Evolutionary conservation across 2,329 filamentous ascomycete genomes (phyloP).

Genomic region (Fusarium kyushuense): DNA sequence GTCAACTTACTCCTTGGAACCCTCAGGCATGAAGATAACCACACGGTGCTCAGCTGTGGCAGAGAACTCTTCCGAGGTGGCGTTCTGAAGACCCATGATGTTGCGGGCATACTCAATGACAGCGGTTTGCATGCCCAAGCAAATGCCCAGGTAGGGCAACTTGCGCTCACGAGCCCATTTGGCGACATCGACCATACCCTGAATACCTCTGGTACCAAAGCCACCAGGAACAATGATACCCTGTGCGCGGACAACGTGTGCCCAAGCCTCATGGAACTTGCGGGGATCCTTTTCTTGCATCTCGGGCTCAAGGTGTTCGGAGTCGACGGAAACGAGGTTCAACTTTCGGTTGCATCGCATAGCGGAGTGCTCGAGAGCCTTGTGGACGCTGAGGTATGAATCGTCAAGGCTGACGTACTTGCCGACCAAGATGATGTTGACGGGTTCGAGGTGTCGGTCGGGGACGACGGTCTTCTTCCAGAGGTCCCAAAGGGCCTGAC

Average conservation of each 20-base stretch:
- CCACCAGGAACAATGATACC: slow-evolving; percentile 73
- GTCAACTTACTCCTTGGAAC: slow-evolving; percentile 54
- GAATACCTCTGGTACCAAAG: slow-evolving; percentile 80
- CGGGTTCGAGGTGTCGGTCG: slow-evolving; percentile 73
- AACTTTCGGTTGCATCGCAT: slow-evolving; percentile 88
- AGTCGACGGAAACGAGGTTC: slow-evolving; percentile 85
- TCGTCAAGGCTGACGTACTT: slow-evolving; percentile 91
- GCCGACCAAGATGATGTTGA: slow-evolving; percentile 88
- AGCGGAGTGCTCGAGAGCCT: slow-evolving; percentile 89
- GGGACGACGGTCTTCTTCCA: slow-evolving; percentile 80
- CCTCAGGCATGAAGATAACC: slow-evolving; percentile 93
- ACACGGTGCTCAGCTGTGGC: slow-evolving; percentile 72
- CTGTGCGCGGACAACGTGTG: slow-evolving; percentile 76
- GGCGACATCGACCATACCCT: slow-evolving; percentile 91
- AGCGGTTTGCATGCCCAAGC: slow-evolving; percentile 91
- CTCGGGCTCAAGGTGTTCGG: slow-evolving; percentile 81
- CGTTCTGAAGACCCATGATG: slow-evolving; percentile 71
- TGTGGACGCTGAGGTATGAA: slow-evolving; percentile 84
- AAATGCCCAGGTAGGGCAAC: slow-evolving; percentile 88
- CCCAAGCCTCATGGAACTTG: slow-evolving; percentile 88
- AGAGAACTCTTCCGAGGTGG: slow-evolving; percentile 68
- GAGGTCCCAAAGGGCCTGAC: slow-evolving; percentile 77
- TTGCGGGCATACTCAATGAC: slow-evolving; percentile 90
- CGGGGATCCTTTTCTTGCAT: slow-evolving; percentile 72
- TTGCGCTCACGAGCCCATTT: slow-evolving; percentile 87